Evolutionary conservation across 306 rosid species (phyloP).

Genomic region (peach (Prunus persica)): DNA sequence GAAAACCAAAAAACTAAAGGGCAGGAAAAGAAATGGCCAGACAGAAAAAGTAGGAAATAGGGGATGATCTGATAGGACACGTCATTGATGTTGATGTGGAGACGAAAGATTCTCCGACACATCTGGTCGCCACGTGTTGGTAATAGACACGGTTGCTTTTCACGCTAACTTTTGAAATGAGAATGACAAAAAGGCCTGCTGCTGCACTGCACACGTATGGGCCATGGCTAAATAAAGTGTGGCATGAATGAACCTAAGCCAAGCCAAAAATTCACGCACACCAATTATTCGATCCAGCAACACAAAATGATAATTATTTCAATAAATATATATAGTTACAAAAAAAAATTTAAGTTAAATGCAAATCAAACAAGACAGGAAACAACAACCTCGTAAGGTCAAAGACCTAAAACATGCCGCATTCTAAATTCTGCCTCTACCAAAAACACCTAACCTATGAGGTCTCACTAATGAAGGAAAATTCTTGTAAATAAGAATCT

Average conservation of each 20-base stretch:
- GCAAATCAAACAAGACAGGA: not conserved
- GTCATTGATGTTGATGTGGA: constrained; percentile 12
- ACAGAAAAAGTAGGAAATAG: not conserved
- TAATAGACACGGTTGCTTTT: not conserved
- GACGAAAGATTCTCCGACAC: constrained; percentile 9
- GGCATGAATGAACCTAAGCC: too few species aligned
- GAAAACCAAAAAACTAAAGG: not conserved
- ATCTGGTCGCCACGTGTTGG: constrained; percentile 13
- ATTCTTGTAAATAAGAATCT: constrained; percentile 20
- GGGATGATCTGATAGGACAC: constrained; percentile 15
- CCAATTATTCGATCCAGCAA: not conserved
- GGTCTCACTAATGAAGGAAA: not conserved
- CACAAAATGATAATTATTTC: not conserved
- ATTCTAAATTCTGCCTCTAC: constrained; percentile 13
- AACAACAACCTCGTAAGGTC: not conserved
- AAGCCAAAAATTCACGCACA: too few species aligned
- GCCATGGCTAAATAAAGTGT: too few species aligned
- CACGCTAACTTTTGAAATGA: not conserved
- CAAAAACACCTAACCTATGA: not conserved
- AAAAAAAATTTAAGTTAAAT: not conserved
- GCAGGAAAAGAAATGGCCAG: not conserved
- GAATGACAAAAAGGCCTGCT: not conserved
- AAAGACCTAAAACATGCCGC: constrained; percentile 34
- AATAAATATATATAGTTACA: not conserved
- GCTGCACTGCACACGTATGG: not conserved